phyloP scores from a whole-genome alignment of 1,284 basidiomycete species.

The Microbotryum saponariae region DNA sequence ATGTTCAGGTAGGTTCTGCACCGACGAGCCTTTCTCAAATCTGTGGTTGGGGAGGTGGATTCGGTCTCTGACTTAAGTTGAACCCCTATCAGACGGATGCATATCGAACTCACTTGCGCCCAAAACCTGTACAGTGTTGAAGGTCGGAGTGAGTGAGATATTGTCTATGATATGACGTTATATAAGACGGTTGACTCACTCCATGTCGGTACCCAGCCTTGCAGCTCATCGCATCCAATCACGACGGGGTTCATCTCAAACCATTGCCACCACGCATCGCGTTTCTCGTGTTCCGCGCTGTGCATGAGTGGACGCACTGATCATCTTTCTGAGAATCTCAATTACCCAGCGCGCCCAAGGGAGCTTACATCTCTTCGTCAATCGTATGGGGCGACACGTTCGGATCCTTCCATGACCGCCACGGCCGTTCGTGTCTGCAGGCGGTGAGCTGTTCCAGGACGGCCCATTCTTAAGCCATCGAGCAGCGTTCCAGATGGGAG shows the following conservation, averaged over 20 bases:
- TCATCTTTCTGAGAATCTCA: too few relatives aligned
- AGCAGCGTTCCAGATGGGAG: neutral
- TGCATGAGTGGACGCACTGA: neutral
- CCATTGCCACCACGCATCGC: conserved; percentile 38
- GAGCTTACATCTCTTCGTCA: conserved; percentile 20
- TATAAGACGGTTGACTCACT: neutral
- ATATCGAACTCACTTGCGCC: conserved; percentile 16
- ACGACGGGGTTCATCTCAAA: conserved; percentile 40
- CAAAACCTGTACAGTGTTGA: neutral
- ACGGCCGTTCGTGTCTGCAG: conserved; percentile 29
- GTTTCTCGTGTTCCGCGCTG: conserved; percentile 15
- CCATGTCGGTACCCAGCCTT: conserved; percentile 41
- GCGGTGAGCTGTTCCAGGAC: conserved; percentile 14
- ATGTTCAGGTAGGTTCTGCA: conserved; percentile 14
- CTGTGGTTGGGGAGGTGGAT: neutral
- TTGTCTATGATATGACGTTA: neutral
- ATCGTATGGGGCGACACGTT: conserved; percentile 5
- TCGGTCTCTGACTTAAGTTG: too few relatives aligned
- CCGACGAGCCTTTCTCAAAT: conserved; percentile 17
- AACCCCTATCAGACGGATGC: neutral
- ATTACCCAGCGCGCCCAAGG: too few relatives aligned
- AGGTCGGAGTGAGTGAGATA: neutral
- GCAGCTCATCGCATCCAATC: conserved; percentile 38
- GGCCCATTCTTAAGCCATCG: neutral
- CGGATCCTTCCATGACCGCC: conserved; percentile 30